A percentile compares a stretch with the other conserved stretches of the same genome.
phyloP scores from a whole-genome alignment of 768 basidiomycete species.

The Boletus rubropictus region DNA sequence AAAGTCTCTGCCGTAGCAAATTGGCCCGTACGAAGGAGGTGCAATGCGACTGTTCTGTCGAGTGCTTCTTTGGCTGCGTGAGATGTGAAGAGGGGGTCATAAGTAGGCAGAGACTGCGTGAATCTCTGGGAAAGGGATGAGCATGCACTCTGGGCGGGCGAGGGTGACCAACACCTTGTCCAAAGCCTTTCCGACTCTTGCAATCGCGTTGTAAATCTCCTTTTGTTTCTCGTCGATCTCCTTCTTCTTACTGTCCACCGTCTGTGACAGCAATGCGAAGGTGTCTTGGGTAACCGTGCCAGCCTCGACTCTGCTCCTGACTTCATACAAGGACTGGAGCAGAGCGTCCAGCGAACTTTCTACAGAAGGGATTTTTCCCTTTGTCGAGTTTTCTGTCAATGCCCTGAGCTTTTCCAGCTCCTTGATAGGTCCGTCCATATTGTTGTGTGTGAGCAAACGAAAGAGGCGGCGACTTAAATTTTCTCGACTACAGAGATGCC shows the following conservation, averaged over 20 bases:
- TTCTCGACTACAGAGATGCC: slow-evolving; percentile 37
- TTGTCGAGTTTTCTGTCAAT: slow-evolving; percentile 41
- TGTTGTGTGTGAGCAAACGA: background rate
- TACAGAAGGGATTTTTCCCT: slow-evolving; percentile 51
- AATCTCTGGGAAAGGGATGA: slow-evolving; percentile 45
- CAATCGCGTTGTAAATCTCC: slow-evolving; percentile 74
- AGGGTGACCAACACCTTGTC: slow-evolving; percentile 66
- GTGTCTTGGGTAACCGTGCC: slow-evolving; percentile 46
- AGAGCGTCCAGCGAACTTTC: slow-evolving; percentile 60
- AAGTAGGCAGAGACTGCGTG: slow-evolving; percentile 55
- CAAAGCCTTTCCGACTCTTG: slow-evolving; percentile 75
- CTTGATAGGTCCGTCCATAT: slow-evolving; percentile 72
- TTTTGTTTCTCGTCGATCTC: slow-evolving; percentile 86
- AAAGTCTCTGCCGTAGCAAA: slow-evolving; percentile 74
- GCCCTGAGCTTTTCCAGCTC: slow-evolving; percentile 76
- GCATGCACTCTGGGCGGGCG: background rate
- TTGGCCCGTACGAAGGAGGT: slow-evolving; percentile 77
- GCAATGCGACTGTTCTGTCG: slow-evolving; percentile 65
- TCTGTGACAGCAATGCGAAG: slow-evolving; percentile 46
- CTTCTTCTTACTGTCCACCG: slow-evolving; percentile 69
- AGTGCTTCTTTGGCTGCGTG: slow-evolving; percentile 53
- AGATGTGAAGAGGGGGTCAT: slow-evolving; percentile 62
- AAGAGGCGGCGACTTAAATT: too few species aligned
- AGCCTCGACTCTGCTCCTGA: slow-evolving; percentile 47
- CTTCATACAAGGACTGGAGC: slow-evolving; percentile 49